A percentile compares a stretch with the other conserved stretches of the same genome.
Evolutionary conservation across 768 basidiomycete genomes (phyloP).

Genomic region (Tephrocybe sp.): DNA sequence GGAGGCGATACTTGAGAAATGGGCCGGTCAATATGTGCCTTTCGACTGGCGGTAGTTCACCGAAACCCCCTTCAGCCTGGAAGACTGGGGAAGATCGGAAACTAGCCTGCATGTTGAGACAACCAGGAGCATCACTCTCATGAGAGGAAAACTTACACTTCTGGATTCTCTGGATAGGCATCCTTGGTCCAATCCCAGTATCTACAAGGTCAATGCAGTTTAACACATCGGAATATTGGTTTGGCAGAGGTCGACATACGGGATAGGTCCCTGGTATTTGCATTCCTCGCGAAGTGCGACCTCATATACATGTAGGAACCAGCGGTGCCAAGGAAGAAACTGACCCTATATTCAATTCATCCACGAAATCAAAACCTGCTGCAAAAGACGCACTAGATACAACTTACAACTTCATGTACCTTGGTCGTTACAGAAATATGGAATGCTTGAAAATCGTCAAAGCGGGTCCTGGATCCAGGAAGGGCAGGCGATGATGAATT

Average conservation of each 20-base stretch:
- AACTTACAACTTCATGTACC: slow-evolving; percentile 8
- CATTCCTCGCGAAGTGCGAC: slow-evolving; percentile 24
- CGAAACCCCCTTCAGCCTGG: slow-evolving; percentile 34
- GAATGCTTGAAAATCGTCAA: slow-evolving; percentile 11
- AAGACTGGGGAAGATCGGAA: slow-evolving; percentile 33
- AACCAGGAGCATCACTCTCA: not conserved
- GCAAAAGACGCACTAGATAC: not conserved
- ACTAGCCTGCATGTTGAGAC: slow-evolving; percentile 17
- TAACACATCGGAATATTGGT: not conserved
- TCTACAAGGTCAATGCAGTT: slow-evolving; percentile 14
- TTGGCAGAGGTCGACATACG: slow-evolving; percentile 14
- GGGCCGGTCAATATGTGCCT: slow-evolving; percentile 32
- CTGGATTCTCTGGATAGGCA: slow-evolving; percentile 18
- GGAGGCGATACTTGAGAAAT: slow-evolving; percentile 31
- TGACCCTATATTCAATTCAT: slow-evolving; percentile 20
- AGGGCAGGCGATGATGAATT: not conserved
- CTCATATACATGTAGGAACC: slow-evolving; percentile 23
- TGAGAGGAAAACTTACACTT: slow-evolving; percentile 16
- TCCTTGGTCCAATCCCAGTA: slow-evolving; percentile 43
- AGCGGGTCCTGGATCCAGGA: slow-evolving; percentile 1
- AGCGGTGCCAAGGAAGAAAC: slow-evolving; percentile 32
- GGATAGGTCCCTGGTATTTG: slow-evolving; percentile 22
- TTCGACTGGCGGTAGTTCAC: slow-evolving; percentile 29
- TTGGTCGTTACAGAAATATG: slow-evolving; percentile 1
- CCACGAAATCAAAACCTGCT: not conserved